phyloP scores from a whole-genome alignment of 495 filamentous ascomycete species.

The Melanomma pulvis-pyrius region DNA sequence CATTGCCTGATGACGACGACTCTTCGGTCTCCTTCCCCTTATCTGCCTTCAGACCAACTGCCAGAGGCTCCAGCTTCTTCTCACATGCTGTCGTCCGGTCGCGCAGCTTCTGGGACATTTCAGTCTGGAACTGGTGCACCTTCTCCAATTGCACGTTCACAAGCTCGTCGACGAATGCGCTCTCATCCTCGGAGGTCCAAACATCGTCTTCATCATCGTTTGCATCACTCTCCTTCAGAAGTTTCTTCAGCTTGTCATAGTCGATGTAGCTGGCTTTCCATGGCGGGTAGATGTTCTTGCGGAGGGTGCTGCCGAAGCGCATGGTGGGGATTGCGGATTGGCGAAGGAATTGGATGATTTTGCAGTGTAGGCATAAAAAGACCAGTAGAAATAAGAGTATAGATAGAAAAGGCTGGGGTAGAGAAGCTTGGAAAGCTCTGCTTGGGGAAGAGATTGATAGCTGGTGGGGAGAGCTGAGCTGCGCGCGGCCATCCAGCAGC shows the following conservation, averaged over 20 bases:
- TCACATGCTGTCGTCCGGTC: conserved; percentile 65
- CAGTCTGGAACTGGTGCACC: conserved; percentile 84
- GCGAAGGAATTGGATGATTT: not conserved
- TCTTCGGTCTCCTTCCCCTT: conserved; percentile 27
- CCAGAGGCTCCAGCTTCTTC: conserved; percentile 58
- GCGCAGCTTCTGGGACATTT: conserved; percentile 70
- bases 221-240: conserved; percentile 67
- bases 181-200: conserved; percentile 98
- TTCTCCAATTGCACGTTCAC: conserved; percentile 95
- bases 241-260: conserved; percentile 85
- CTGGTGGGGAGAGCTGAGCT: not conserved
- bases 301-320: conserved; percentile 90
- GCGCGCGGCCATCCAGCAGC: not conserved
- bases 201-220: conserved; percentile 52
- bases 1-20: conserved; percentile 42
- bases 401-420: not conserved
- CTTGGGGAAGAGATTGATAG: not conserved
- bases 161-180: conserved; percentile 88
- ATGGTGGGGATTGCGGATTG: conserved; percentile 51
- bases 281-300: conserved; percentile 76
- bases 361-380: not conserved
- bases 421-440: not conserved
- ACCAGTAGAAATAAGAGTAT: not conserved
- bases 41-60: conserved; percentile 42
- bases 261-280: conserved; percentile 96